Conservation (phyloP, 2,329 filamentous ascomycete genomes). For the Cladosporium cucumerinum region DNA sequence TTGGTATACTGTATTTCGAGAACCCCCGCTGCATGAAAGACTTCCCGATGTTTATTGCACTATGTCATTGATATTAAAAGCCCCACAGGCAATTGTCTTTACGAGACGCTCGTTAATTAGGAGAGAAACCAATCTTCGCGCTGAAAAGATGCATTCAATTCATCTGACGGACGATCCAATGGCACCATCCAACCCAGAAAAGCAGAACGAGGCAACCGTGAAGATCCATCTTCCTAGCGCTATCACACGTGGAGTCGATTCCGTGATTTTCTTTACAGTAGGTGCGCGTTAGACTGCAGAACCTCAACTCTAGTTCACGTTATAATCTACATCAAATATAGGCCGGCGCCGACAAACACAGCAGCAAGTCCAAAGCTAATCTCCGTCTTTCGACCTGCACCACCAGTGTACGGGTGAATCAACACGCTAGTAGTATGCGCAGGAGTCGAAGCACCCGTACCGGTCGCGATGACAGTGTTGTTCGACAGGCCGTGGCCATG, state of each 20-base stretch:
- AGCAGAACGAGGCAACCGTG: not conserved
- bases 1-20: not conserved
- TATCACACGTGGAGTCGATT: not conserved
- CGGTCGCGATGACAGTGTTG: conserved; percentile 1
- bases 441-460: not conserved
- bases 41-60: not conserved
- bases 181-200: not conserved
- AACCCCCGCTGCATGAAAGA: not conserved
- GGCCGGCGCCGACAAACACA: not conserved
- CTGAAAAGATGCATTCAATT: not conserved
- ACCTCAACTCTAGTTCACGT: not conserved
- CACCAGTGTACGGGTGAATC: conserved; percentile 10
- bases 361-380: conserved; percentile 6
- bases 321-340: conserved; percentile 12
- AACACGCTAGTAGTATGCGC: not conserved
- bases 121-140: not conserved
- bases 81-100: not conserved
- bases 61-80: not conserved
- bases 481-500: not conserved
- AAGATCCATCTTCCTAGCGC: not conserved
- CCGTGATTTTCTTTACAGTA: not conserved
- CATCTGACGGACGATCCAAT: not conserved
- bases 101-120: not conserved
- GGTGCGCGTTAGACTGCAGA: not conserved
- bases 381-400: not conserved